Evolutionary conservation across 169 alveolate genomes (phyloP), one percentile per base, ranked within the genome.

Genomic region (Babesia gibsoni): DNA sequence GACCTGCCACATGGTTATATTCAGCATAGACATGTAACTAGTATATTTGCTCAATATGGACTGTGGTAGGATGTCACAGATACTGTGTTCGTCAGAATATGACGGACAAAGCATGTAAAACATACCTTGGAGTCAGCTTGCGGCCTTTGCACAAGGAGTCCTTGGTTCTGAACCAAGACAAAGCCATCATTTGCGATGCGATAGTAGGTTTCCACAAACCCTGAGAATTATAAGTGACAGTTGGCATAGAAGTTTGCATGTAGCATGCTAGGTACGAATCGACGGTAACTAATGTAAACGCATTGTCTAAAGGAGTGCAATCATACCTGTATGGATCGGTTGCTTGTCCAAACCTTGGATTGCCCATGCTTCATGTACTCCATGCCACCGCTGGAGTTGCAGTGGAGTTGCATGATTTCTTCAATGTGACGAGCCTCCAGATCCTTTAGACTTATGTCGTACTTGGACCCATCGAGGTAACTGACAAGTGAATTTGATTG

Each of bases 121-220:
- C 72, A 16, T 12, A 61, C 72, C 72, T 61, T 20, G 58, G 69
- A 0, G 68, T 64, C 3, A 58, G 16, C 39, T 63, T 64, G 56
- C 69, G 61, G 10, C 78, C 63, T 20, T 48, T 50, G 72, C 53
- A 61, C 50, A 61, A 36, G 43, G 91, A 80, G 52, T 88, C 73
- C 57, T 80, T 77, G 20, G 90, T 58, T 42, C 82, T 83, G 64
- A 91, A 91, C 91, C 94, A 91, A 41, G 93, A 67, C 41, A 90
- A 61, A 23, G 94, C 93, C 48, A 80, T 56, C 61, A 79, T 30
- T 79, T 91, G 95, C 6, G 91, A 79, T 18, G 82, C 85, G 41
- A 90, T 75, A 4, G 90, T 83, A 8, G 95, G 95, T 48, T 84
- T 78, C 95, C 95, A 91, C 30, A 91, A 36, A 16, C 95, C 95